phyloP scores from a whole-genome alignment of 2,329 filamentous ascomycete species.

The Xylogone sp. region DNA sequence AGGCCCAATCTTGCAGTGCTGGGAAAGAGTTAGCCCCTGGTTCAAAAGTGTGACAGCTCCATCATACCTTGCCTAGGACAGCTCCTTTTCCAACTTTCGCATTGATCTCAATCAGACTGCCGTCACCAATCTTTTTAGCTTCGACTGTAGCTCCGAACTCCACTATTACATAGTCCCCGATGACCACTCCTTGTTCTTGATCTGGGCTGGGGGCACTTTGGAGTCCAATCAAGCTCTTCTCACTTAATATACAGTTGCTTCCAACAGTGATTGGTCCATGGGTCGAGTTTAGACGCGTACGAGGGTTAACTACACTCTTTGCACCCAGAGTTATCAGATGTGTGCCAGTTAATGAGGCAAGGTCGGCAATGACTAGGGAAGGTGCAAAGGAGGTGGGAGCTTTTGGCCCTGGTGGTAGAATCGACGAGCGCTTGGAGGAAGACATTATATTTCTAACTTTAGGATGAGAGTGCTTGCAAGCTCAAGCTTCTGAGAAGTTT shows the following conservation, averaged over 20 bases:
- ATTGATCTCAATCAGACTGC: slow-evolving; percentile 58
- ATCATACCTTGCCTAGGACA: slow-evolving; percentile 56
- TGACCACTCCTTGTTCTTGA: slow-evolving; percentile 35
- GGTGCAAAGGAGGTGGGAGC: slow-evolving; percentile 59
- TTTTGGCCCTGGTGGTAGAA: slow-evolving; percentile 47
- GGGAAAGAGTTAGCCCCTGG: slow-evolving; percentile 17
- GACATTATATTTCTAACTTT: slow-evolving; percentile 18
- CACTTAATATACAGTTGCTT: slow-evolving; percentile 76
- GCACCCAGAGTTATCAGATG: slow-evolving; percentile 76
- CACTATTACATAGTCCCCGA: slow-evolving; percentile 59
- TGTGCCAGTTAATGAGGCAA: slow-evolving; percentile 62
- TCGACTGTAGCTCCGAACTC: slow-evolving; percentile 60
- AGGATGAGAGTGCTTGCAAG: too few species aligned
- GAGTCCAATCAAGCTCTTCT: slow-evolving; percentile 56
- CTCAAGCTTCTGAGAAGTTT: background rate
- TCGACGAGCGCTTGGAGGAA: slow-evolving; percentile 40
- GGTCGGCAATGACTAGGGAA: slow-evolving; percentile 58
- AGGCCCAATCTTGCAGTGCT: slow-evolving; percentile 70
- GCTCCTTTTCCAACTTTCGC: slow-evolving; percentile 57
- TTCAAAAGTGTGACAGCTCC: background rate
- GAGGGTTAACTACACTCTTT: slow-evolving; percentile 81
- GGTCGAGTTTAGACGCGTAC: slow-evolving; percentile 72
- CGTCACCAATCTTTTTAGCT: slow-evolving; percentile 43
- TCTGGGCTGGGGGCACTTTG: slow-evolving; percentile 27
- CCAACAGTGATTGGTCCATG: slow-evolving; percentile 78